These are phyloP conservation scores for Penicillium mononematosum DNA, from an alignment of 495 filamentous ascomycete species.

Conservation along the genomic window DNA sequence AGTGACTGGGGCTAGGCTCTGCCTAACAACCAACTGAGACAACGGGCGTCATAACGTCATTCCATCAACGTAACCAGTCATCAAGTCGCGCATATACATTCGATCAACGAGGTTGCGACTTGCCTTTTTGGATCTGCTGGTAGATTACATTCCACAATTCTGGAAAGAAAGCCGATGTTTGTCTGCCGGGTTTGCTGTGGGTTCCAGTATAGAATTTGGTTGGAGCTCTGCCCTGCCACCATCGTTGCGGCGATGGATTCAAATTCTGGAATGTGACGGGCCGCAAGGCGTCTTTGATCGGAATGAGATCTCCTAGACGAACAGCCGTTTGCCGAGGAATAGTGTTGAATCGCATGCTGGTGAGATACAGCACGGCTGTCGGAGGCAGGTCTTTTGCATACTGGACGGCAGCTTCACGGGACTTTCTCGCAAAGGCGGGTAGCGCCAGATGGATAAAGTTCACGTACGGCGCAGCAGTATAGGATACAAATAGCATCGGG, in stretches of 20 bases:
- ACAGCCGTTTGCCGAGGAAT: conserved; percentile 43
- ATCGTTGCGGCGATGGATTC: conserved; percentile 33
- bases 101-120: not conserved
- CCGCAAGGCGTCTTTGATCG: conserved; percentile 30
- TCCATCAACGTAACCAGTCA: not conserved
- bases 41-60: not conserved
- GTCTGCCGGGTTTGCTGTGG: conserved; percentile 36
- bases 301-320: conserved; percentile 38
- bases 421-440: conserved; percentile 66
- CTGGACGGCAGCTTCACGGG: conserved; percentile 61
- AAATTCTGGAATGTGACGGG: conserved; percentile 43
- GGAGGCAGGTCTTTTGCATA: conserved; percentile 64
- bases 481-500: conserved; percentile 65
- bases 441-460: conserved; percentile 68
- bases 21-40: not conserved
- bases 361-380: conserved; percentile 63
- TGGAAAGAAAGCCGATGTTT: conserved; percentile 42
- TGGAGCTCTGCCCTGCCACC: conserved; percentile 33
- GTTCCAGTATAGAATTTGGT: conserved; percentile 36
- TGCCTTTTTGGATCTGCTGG: conserved; percentile 35
- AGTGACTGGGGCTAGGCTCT: not conserved
- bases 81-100: not conserved
- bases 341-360: conserved; percentile 62
- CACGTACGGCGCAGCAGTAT: conserved; percentile 66
- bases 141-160: conserved; percentile 44